These are phyloP conservation scores for Dioszegia aurantiaca DNA, from an alignment of 768 basidiomycete species.

Conservation along the genomic window DNA sequence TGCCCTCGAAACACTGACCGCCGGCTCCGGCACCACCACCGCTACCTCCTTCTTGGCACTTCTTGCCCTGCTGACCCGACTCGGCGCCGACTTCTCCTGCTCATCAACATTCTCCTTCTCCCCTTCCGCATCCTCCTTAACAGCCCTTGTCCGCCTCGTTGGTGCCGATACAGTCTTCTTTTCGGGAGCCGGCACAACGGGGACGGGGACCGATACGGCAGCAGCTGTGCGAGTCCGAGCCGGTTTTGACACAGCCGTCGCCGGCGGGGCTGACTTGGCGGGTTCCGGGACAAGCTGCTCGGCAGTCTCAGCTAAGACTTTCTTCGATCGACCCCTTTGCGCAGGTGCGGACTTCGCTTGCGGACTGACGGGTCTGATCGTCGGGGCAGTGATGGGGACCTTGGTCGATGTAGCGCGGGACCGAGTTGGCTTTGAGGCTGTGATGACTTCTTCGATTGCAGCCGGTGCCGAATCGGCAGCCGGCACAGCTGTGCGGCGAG, in stretches of 20 bases:
- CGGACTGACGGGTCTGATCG: background rate
- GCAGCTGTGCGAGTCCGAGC: conserved; percentile 1
- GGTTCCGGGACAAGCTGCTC: conserved; percentile 1
- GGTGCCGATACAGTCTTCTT: conserved; percentile 5
- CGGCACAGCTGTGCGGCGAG: background rate
- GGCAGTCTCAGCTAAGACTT: conserved; percentile 5
- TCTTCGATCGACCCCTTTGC: background rate
- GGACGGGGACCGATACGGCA: too few species aligned
- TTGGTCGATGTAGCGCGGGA: background rate
- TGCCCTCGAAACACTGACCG: conserved; percentile 3
- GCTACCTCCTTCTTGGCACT: conserved; percentile 7
- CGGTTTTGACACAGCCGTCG: background rate
- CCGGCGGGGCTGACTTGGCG: background rate
- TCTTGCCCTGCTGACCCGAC: conserved; percentile 1
- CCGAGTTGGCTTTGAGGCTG: background rate
- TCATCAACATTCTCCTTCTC: conserved; percentile 16
- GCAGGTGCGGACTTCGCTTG: conserved; percentile 11
- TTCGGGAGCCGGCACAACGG: background rate
- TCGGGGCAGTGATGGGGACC: background rate
- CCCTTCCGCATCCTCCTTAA: conserved; percentile 14
- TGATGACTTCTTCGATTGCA: background rate
- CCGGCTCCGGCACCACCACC: conserved; percentile 5
- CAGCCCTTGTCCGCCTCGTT: conserved; percentile 3
- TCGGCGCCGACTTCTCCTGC: conserved; percentile 1
- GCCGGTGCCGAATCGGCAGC: background rate